phyloP scores from a whole-genome alignment of 2,329 filamentous ascomycete genomes.

The Aspergillus amoenus region DNA sequence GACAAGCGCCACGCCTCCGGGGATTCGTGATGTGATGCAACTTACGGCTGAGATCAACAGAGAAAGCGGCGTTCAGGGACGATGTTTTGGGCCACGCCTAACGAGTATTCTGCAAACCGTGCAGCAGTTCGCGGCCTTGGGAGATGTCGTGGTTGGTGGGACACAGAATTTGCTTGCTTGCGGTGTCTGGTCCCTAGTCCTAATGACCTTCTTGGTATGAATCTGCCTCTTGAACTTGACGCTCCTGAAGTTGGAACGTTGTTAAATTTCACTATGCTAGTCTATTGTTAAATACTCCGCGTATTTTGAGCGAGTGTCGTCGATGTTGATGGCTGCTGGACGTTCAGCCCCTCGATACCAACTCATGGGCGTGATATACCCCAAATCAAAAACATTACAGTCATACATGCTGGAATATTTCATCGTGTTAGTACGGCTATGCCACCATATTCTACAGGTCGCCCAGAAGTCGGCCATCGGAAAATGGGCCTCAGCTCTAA shows the following conservation, averaged over 20 bases:
- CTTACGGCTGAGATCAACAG: not conserved
- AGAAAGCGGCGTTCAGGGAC: not conserved
- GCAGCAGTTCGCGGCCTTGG: not conserved
- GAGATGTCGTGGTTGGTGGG: not conserved
- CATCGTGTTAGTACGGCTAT: not conserved
- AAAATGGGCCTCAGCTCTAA: not conserved
- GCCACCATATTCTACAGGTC: not conserved
- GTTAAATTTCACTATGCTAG: no score
- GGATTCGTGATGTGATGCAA: conserved; percentile 1
- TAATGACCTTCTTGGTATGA: not conserved
- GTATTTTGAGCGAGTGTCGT: not conserved
- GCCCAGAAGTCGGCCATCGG: not conserved
- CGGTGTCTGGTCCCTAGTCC: not conserved
- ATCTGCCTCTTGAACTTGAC: no score
- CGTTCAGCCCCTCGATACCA: not conserved
- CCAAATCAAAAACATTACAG: not conserved
- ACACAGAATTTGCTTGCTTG: not conserved
- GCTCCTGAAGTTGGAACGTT: no score
- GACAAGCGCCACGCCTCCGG: not conserved
- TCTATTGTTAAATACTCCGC: not conserved
- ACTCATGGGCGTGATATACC: not conserved
- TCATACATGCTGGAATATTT: conserved; percentile 4
- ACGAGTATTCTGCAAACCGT: not conserved
- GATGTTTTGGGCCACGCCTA: not conserved
- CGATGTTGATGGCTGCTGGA: not conserved